These are phyloP conservation scores for Gynostemma pentaphyllum DNA, from an alignment of 306 rosid genomes.

Conservation along the genomic window DNA sequence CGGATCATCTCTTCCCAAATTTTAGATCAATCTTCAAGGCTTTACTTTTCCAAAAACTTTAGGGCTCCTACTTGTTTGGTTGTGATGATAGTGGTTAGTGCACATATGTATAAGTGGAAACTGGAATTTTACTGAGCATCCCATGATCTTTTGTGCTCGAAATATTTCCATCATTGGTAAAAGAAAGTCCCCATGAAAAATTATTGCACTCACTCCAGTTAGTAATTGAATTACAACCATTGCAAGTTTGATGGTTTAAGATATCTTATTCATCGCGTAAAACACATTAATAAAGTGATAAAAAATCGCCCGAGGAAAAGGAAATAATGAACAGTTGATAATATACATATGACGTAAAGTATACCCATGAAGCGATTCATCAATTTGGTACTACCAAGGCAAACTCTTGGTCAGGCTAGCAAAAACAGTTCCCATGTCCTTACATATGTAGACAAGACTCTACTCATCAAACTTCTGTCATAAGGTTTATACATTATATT, in stretches of 20 bases:
- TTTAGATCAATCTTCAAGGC: background rate
- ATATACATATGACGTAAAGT: too few species aligned
- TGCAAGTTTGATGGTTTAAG: background rate
- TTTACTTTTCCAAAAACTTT: too few species aligned
- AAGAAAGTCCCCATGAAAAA: background rate
- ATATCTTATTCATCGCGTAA: background rate
- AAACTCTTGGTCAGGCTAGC: background rate
- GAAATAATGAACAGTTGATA: too few species aligned
- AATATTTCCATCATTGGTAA: background rate
- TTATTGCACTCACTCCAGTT: background rate
- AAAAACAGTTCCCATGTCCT: background rate
- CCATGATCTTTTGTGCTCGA: background rate
- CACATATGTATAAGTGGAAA: too few species aligned
- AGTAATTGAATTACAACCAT: too few species aligned
- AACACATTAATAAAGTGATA: too few species aligned
- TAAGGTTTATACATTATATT: background rate
- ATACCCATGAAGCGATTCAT: background rate
- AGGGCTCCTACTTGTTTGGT: too few species aligned
- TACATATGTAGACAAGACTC: background rate
- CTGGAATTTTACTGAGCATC: too few species aligned
- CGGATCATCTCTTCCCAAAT: background rate
- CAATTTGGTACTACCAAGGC: background rate
- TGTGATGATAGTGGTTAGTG: too few species aligned
- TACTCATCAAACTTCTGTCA: background rate
- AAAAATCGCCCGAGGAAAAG: too few species aligned